Base-by-base conservation (phyloP, 192 early-diverging fungal genomes). In the Gryganskiella cystojenkinii region DNA sequence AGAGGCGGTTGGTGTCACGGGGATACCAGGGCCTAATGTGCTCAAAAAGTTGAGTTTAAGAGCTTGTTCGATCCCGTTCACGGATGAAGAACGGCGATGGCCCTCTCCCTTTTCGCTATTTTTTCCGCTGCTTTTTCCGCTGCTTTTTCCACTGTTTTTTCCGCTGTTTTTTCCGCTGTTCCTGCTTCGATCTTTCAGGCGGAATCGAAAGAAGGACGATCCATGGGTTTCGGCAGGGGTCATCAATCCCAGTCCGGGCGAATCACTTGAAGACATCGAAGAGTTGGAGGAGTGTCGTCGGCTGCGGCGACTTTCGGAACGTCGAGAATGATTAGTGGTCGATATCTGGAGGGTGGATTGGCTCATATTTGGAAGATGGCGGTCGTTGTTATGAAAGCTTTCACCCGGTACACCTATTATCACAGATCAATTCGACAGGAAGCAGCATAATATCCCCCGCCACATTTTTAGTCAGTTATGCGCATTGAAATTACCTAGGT, bases 21-120 rank as follows among this genome's bases (percentile, higher is more conserved):
- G 73, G 33, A 68, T 76, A 0, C 73, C 65, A 2, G 73, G 73
- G 2, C 73, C 73, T 5, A 76, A 34, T 0, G 73, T 76, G 44
- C 65, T 68, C 37, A 76, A 31, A 19, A 63, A 76, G 52, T 61
- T 54, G 11, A 68, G 54, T 27, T 76, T 76, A 0, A 76, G 55
- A 3, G 59, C 64, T 17, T 68, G 65, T 10, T 76, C 65, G 22
- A 76, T 67, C 24, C 65, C 73, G 3, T 67, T 52, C 1, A 46
- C 53, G 11, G 65, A 68, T 1, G 60, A 40, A 9, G 37, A 40
- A 9, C 37, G 37, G 13, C 13, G 37, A 13, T 40, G 37, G 7
- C 37, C 13, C 13, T 40, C n/a, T n/a, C n/a, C n/a, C n/a, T 40
- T 5, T 40, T 40, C 13, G 5, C 37, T 9, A 13, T 40, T 5